A percentile compares a stretch with the other conserved stretches of the same genome.
Evolutionary conservation across 2,329 filamentous ascomycete genomes (phyloP).

Genomic region (Paramyrothecium roridum): DNA sequence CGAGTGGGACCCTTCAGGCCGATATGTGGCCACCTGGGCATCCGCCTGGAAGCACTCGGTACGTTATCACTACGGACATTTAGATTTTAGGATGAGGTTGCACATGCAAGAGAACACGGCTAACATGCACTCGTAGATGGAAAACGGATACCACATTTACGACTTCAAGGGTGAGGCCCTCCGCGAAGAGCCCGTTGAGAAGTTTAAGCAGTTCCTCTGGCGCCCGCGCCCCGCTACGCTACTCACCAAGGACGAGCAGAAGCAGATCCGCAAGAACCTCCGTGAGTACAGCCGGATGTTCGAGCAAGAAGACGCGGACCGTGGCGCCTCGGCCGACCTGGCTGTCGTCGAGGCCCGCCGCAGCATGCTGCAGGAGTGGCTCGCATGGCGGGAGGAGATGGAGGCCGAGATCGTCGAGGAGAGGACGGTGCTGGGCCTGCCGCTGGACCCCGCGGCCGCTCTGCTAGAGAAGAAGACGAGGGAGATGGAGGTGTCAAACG

Average conservation of each 20-base stretch:
- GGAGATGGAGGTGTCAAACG: conserved; percentile 48
- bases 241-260: conserved; percentile 94
- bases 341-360: conserved; percentile 89
- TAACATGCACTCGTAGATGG: conserved; percentile 64
- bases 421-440: conserved; percentile 63
- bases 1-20: conserved; percentile 95
- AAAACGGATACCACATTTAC: conserved; percentile 98
- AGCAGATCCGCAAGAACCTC: conserved; percentile 95
- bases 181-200: conserved; percentile 87
- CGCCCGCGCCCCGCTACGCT: conserved; percentile 88
- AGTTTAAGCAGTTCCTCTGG: conserved; percentile 98
- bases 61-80: conserved; percentile 37
- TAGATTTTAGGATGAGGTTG: too few relatives aligned
- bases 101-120: background rate
- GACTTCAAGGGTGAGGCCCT: conserved; percentile 90
- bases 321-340: conserved; percentile 89
- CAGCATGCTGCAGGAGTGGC: conserved; percentile 82
- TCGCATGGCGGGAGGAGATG: conserved; percentile 73
- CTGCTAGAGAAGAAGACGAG: conserved; percentile 55
- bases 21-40: conserved; percentile 90
- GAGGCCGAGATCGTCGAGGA: conserved; percentile 72
- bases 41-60: conserved; percentile 95
- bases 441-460: conserved; percentile 61
- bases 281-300: conserved; percentile 94
- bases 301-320: conserved; percentile 91